phyloP scores from a whole-genome alignment of 768 basidiomycete species.

The Lactarius indigo region DNA sequence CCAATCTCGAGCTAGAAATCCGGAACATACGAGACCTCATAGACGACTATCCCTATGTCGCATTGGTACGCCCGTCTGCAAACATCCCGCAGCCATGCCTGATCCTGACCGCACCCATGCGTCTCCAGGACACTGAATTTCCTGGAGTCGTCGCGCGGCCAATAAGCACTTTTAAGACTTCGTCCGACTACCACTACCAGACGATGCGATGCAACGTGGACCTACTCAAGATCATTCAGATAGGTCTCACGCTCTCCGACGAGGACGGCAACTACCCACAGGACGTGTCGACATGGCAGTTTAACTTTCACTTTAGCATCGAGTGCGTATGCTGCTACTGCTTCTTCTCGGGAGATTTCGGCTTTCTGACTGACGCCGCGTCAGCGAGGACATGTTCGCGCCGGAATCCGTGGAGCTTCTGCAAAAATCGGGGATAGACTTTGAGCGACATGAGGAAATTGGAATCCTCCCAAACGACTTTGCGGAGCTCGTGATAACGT shows the following conservation, averaged over 20 bases:
- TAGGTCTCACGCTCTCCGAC: conserved; percentile 92
- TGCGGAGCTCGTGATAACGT: conserved; percentile 95
- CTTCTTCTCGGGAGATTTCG: background rate
- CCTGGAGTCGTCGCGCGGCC: conserved; percentile 97
- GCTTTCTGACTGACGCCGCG: conserved; percentile 6
- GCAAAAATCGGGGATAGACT: conserved; percentile 94
- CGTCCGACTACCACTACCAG: conserved; percentile 98
- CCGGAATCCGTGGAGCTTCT: conserved; percentile 96
- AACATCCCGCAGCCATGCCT: conserved; percentile 15
- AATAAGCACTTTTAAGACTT: conserved; percentile 93
- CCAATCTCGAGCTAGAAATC: conserved; percentile 92
- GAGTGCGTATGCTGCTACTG: conserved; percentile 49
- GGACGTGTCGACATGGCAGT: conserved; percentile 96
- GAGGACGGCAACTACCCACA: conserved; percentile 90
- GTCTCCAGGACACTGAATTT: conserved; percentile 90
- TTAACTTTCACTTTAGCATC: conserved; percentile 93
- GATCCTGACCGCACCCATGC: conserved; percentile 27
- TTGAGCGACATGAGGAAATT: conserved; percentile 86
- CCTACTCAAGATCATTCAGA: conserved; percentile 94
- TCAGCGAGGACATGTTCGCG: conserved; percentile 96
- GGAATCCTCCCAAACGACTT: conserved; percentile 94
- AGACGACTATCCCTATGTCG: conserved; percentile 89
- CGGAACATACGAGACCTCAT: conserved; percentile 80
- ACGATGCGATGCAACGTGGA: conserved; percentile 99
- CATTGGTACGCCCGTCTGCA: conserved; percentile 62